phyloP scores from a whole-genome alignment of 495 filamentous ascomycete species.

The Parachaetomium inaequale region DNA sequence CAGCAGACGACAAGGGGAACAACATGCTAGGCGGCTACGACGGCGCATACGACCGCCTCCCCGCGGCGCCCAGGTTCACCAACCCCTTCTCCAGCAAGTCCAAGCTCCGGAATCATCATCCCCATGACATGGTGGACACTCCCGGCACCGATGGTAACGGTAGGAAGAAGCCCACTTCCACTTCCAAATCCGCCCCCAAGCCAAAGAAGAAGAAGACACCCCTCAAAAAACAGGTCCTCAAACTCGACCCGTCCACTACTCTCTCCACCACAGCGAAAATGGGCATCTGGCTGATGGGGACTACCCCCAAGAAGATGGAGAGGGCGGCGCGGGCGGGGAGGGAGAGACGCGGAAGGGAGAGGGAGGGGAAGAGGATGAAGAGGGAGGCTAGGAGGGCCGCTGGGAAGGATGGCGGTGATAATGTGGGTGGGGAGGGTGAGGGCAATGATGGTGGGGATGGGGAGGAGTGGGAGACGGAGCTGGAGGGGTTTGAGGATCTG shows the following conservation, averaged over 20 bases:
- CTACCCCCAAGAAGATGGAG: neutral
- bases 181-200: neutral
- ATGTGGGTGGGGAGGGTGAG: neutral
- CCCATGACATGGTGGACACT: neutral
- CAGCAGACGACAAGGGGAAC: too few relatives aligned
- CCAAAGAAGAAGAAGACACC: neutral
- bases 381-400: neutral
- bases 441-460: too few relatives aligned
- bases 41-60: neutral
- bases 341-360: neutral
- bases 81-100: neutral
- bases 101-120: neutral
- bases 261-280: neutral
- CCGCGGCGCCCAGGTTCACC: neutral
- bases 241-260: neutral
- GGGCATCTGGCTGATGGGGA: conserved; percentile 9
- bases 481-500: neutral
- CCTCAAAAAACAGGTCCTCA: neutral
- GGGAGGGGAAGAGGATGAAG: neutral
- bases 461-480: neutral
- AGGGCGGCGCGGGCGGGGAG: neutral
- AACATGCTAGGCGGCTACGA: neutral
- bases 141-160: too few relatives aligned
- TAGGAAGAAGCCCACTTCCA: neutral
- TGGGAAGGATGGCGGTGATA: neutral